Percentiles rank a stretch among this genome's conserved stretches.
phyloP scores from a whole-genome alignment of 305 asterid genomes.

The Petunia hybrid region DNA sequence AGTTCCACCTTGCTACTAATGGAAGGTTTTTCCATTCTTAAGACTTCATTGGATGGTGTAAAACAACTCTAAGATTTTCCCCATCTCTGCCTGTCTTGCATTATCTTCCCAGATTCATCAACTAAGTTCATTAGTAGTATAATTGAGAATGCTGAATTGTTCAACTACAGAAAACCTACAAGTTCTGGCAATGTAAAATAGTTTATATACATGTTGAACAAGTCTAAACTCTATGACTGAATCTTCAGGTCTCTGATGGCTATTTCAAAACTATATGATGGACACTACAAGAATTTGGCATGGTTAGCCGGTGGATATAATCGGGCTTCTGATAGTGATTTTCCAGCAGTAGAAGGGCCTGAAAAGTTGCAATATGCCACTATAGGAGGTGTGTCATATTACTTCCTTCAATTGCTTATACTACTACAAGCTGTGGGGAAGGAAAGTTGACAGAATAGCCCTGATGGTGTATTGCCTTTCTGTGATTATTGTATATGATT shows the following conservation, averaged over 20 bases:
- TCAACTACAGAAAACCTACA: not conserved
- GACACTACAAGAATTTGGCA: constrained; percentile 82
- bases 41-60: not conserved
- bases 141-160: not conserved
- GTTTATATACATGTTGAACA: not conserved
- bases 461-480: not conserved
- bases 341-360: constrained; percentile 68
- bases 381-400: constrained; percentile 82
- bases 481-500: constrained; percentile 5
- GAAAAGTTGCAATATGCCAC: constrained; percentile 91
- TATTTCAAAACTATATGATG: constrained; percentile 56
- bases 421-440: constrained; percentile 67
- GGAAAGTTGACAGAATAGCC: constrained; percentile 38
- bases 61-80: not conserved
- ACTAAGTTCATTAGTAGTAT: not conserved
- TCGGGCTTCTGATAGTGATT: constrained; percentile 60
- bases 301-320: constrained; percentile 91
- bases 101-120: no score
- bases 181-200: constrained; percentile 2
- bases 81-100: no score
- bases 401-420: constrained; percentile 74
- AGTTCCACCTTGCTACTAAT: no score
- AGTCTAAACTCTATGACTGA: not conserved
- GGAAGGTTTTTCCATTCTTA: not conserved
- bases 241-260: constrained; percentile 75